Base-by-base conservation (phyloP, 495 filamentous ascomycete genomes). In the Neurospora hispaniola region DNA sequence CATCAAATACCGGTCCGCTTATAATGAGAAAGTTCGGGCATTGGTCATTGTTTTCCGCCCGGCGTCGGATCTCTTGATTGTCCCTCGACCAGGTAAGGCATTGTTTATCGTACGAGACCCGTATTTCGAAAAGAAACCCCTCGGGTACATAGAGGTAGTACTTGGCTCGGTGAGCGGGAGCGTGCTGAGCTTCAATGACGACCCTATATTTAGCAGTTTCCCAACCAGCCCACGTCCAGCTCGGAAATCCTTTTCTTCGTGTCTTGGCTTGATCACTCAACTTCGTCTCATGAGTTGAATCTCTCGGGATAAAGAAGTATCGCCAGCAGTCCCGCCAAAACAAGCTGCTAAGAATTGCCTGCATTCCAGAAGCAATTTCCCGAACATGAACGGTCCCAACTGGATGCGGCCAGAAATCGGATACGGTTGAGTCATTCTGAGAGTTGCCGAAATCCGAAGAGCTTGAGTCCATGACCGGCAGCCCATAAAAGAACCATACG, bases 181-280 rank as follows among this genome's bases (percentile, higher is more conserved):
- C n/a, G n/a, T n/a, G n/a, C n/a, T n/a, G n/a, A n/a, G n/a, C n/a
- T n/a, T n/a, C n/a, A n/a, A n/a, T n/a, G n/a, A n/a, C n/a, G 27
- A 38, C 35, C 35, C 35, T 38, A 3, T 38, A 0, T 7, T 39
- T 40, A 40, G 8, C 39, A 40, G 1, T 10, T 31, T 9, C 11
- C 72, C 72, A 73, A 6, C 72, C 68, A n/a, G 39, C 18, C 72
- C 72, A 73, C 0, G 68, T 31, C 72, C 72, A 73, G 42, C 68
- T 73, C 0, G 72, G 72, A n/a, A 73, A 5, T 38, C 35, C 5
- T 1, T 10, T 9, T 40, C 39, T 40, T 40, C 8, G 7, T 14
- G 27, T 0, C 4, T 7, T 0, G 0, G n/a, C 3, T 23, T 23
- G 46, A 4, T 23, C n/a, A 23, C 46, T 10, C 16, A 18, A 8